Evolutionary conservation across 805 yeast genomes (phyloP).

Genomic region (Maudiozyma saulgeensis): DNA sequence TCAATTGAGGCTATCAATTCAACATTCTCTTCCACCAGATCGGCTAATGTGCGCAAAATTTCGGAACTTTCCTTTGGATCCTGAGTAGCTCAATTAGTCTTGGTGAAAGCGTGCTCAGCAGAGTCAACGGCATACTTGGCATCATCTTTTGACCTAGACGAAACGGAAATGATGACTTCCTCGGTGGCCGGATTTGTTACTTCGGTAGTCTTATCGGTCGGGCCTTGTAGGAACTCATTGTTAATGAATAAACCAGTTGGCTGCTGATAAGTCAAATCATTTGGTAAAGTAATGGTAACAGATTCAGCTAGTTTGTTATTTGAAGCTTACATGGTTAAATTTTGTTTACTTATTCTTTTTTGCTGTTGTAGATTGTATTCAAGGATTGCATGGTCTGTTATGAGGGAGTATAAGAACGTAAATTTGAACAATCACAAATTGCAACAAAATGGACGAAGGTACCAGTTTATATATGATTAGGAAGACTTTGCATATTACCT

Average conservation of each 20-base stretch:
- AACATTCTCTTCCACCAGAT: slow-evolving; percentile 51
- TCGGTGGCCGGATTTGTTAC: slow-evolving; percentile 56
- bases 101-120: slow-evolving; percentile 52
- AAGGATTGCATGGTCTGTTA: no score
- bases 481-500: no score
- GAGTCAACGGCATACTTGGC: slow-evolving; percentile 61
- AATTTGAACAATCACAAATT: no score
- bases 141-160: slow-evolving; percentile 50
- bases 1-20: slow-evolving; percentile 62
- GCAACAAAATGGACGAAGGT: no score
- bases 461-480: no score
- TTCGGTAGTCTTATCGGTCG: slow-evolving; percentile 45
- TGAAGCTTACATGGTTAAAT: no score
- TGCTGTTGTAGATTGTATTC: no score
- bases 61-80: slow-evolving; percentile 50
- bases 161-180: slow-evolving; percentile 47
- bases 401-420: no score
- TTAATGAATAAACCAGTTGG: slow-evolving; percentile 87
- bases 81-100: slow-evolving; percentile 44
- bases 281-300: slow-evolving; percentile 45
- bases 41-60: slow-evolving; percentile 52
- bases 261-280: slow-evolving; percentile 57
- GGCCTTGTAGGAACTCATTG: slow-evolving; percentile 61
- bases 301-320: no score
- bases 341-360: no score